These are phyloP conservation scores for Pyropia haitanensis DNA, from an alignment of 23 red algal species.

Conservation along the genomic window DNA sequence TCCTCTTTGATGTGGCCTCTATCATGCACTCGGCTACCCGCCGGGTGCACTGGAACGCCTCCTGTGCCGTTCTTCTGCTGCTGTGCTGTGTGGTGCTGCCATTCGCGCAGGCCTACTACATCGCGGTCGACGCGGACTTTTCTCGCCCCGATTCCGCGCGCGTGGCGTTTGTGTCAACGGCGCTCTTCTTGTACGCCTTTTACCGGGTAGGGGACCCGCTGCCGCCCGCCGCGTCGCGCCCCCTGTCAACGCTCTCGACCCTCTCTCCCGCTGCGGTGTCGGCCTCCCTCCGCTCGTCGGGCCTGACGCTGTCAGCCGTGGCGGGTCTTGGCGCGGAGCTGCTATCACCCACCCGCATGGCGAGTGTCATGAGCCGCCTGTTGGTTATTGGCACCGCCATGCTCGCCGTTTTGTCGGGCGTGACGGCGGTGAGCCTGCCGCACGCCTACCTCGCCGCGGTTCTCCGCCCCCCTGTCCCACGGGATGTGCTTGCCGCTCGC, in stretches of 20 bases:
- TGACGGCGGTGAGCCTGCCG: conserved; percentile 59
- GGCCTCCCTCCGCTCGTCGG: too few relatives aligned
- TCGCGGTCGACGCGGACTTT: conserved; percentile 34
- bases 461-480: conserved; percentile 13
- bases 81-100: conserved; percentile 44
- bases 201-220: conserved; percentile 41
- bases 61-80: conserved; percentile 42
- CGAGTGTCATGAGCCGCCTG: conserved; percentile 41
- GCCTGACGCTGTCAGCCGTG: too few relatives aligned
- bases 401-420: conserved; percentile 60
- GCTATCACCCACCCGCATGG: conserved; percentile 6
- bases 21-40: conserved; percentile 52
- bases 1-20: conserved; percentile 47
- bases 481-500: too few relatives aligned
- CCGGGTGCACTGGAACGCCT: conserved; percentile 51
- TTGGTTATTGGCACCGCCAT: conserved; percentile 67
- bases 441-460: conserved; percentile 41
- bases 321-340: too few relatives aligned
- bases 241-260: too few relatives aligned
- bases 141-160: conserved; percentile 17
- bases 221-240: conserved; percentile 14
- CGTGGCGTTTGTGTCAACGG: conserved; percentile 19
- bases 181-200: conserved; percentile 41
- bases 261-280: too few relatives aligned
- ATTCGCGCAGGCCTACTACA: conserved; percentile 48